Evolutionary conservation across 2,329 filamentous ascomycete species (phyloP).

Genomic region (Sclerotinia sclerotiorum): DNA sequence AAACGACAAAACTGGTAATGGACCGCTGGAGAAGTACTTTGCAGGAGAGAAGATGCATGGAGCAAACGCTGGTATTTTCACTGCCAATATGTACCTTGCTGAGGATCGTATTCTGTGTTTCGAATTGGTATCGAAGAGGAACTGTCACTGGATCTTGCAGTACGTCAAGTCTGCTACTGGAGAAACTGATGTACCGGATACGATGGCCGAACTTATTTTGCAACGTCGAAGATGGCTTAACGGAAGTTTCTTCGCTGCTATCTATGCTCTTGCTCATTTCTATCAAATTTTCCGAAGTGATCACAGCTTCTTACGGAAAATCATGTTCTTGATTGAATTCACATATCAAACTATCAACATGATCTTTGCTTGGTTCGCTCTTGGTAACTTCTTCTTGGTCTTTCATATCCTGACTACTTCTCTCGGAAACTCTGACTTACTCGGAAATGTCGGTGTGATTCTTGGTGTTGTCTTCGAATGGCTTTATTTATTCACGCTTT

Average conservation of each 20-base stretch:
- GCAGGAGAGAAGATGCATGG: conserved; percentile 97
- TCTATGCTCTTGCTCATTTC: conserved; percentile 95
- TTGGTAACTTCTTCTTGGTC: conserved; percentile 98
- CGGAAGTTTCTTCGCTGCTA: conserved; percentile 96
- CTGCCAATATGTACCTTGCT: conserved; percentile 92
- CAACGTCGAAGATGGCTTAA: conserved; percentile 97
- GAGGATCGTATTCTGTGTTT: conserved; percentile 89
- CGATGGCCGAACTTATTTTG: conserved; percentile 94
- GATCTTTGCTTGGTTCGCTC: conserved; percentile 96
- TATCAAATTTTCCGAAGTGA: conserved; percentile 90
- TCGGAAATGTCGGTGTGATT: conserved; percentile 75
- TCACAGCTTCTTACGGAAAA: conserved; percentile 84
- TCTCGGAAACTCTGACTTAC: conserved; percentile 65
- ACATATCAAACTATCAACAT: conserved; percentile 91
- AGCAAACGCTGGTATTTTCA: conserved; percentile 94
- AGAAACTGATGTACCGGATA: conserved; percentile 94
- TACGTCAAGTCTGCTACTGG: conserved; percentile 96
- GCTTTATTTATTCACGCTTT: conserved; percentile 87
- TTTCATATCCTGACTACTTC: conserved; percentile 98
- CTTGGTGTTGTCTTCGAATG: conserved; percentile 92
- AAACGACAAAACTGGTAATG: conserved; percentile 93
- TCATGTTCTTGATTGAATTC: conserved; percentile 92
- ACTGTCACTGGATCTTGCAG: conserved; percentile 94
- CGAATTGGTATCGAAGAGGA: conserved; percentile 93
- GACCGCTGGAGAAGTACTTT: conserved; percentile 96